phyloP scores from a whole-genome alignment of 164 flowering plant genomes.

The Vitis rotundifolia region DNA sequence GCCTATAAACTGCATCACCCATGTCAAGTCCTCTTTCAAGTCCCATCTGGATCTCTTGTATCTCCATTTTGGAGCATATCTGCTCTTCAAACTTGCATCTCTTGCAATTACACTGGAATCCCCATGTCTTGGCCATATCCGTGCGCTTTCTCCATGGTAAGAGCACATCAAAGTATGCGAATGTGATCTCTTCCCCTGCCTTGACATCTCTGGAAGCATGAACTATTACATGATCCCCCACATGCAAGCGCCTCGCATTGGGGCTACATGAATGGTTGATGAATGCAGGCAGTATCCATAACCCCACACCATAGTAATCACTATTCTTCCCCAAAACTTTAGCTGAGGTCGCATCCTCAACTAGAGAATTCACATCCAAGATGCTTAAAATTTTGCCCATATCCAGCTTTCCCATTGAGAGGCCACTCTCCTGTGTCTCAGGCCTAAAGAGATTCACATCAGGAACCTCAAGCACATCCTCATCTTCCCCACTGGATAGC shows the following conservation, averaged over 20 bases:
- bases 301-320: conserved; percentile 70
- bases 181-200: conserved; percentile 88
- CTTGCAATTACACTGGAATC: conserved; percentile 67
- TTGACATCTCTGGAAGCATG: conserved; percentile 76
- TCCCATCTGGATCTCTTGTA: conserved; percentile 57
- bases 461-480: conserved; percentile 57
- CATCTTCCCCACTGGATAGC: conserved; percentile 39
- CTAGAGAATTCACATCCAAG: conserved; percentile 81
- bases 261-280: conserved; percentile 88
- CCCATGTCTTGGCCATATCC: conserved; percentile 66
- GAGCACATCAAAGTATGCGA: conserved; percentile 74
- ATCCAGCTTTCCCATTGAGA: conserved; percentile 20
- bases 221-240: conserved; percentile 69
- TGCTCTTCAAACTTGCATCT: conserved; percentile 77
- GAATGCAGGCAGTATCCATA: conserved; percentile 80
- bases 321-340: conserved; percentile 68
- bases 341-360: conserved; percentile 61
- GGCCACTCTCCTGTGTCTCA: conserved; percentile 32
- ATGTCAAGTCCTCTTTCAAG: conserved; percentile 54
- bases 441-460: conserved; percentile 63
- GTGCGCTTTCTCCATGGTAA: conserved; percentile 45
- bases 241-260: conserved; percentile 71
- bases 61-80: conserved; percentile 32
- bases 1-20: conserved; percentile 41
- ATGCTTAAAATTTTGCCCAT: conserved; percentile 47